phyloP scores from a whole-genome alignment of 768 basidiomycete species.

The Boletus rubropictus region DNA sequence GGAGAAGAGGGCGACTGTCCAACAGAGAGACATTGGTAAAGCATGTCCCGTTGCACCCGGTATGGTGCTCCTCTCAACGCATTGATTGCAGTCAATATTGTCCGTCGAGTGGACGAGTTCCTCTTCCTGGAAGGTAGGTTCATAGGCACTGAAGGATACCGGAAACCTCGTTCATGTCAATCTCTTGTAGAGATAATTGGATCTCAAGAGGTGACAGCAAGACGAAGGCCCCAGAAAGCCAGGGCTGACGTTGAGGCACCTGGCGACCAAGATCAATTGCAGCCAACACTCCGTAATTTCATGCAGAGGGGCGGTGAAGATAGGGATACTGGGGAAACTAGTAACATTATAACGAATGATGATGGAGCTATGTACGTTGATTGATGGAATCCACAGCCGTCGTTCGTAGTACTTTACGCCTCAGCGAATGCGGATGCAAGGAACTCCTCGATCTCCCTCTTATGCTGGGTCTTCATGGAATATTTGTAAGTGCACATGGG shows the following conservation, averaged over 20 bases:
- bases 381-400: too few relatives aligned
- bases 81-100: slow-evolving; percentile 47
- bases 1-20: slow-evolving; percentile 70
- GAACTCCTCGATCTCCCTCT: slow-evolving; percentile 85
- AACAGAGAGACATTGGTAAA: slow-evolving; percentile 75
- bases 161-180: not conserved
- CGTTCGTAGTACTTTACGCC: too few relatives aligned
- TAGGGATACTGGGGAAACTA: slow-evolving; percentile 17
- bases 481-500: not conserved
- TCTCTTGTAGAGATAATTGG: slow-evolving; percentile 49
- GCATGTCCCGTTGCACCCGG: not conserved
- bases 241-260: slow-evolving; percentile 10
- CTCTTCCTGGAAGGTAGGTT: slow-evolving; percentile 67
- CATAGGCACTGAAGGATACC: not conserved
- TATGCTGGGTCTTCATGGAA: slow-evolving; percentile 59
- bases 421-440: slow-evolving; percentile 52
- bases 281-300: slow-evolving; percentile 48
- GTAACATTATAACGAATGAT: slow-evolving; percentile 48
- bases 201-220: slow-evolving; percentile 44
- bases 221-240: slow-evolving; percentile 38
- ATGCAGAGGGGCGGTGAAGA: slow-evolving; percentile 29
- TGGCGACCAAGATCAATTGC: slow-evolving; percentile 19
- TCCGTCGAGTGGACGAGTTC: slow-evolving; percentile 68
- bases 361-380: slow-evolving; percentile 54
- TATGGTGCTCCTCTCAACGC: not conserved